Evolutionary conservation across 495 filamentous ascomycete genomes (phyloP).

Genomic region (Hypoxylon lienhwacheense): DNA sequence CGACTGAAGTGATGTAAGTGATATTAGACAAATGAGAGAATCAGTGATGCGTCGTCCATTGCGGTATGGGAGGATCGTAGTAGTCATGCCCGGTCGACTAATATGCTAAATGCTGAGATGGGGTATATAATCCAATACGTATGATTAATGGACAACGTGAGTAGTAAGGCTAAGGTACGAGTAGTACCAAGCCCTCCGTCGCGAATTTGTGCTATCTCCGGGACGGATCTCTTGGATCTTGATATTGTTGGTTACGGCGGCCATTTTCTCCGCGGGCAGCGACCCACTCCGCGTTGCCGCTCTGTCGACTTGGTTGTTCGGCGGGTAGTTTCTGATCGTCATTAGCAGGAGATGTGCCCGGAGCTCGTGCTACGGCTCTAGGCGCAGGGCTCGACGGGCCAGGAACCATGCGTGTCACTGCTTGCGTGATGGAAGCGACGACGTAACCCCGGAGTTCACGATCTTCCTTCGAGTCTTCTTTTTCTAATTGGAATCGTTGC

Average conservation of each 20-base stretch:
- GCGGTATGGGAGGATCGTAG: slow-evolving; percentile 1
- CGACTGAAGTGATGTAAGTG: slow-evolving; percentile 5
- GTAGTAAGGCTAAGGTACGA: background rate
- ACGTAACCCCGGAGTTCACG: slow-evolving; percentile 77
- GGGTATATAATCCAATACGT: slow-evolving; percentile 31
- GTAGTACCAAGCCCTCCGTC: background rate
- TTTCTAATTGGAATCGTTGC: slow-evolving; percentile 76
- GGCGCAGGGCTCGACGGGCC: slow-evolving; percentile 24
- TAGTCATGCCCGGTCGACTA: slow-evolving; percentile 2
- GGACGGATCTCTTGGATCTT: slow-evolving; percentile 40
- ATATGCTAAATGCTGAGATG: slow-evolving; percentile 29
- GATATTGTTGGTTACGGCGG: slow-evolving; percentile 42
- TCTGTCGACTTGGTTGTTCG: slow-evolving; percentile 59
- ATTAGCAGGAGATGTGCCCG: slow-evolving; percentile 27
- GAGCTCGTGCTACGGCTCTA: slow-evolving; percentile 27
- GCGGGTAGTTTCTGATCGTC: slow-evolving; percentile 56
- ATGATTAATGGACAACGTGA: slow-evolving; percentile 23
- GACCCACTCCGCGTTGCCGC: slow-evolving; percentile 66
- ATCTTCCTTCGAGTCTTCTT: slow-evolving; percentile 87
- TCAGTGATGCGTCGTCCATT: slow-evolving; percentile 22
- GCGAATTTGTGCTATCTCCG: slow-evolving; percentile 9
- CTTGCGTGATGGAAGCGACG: slow-evolving; percentile 67
- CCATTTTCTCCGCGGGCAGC: slow-evolving; percentile 60
- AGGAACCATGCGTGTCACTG: slow-evolving; percentile 52
- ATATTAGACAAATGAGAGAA: slow-evolving; percentile 37